These are phyloP conservation scores for Fusarium luffae DNA, from an alignment of 2,329 filamentous ascomycete genomes.

Conservation along the genomic window DNA sequence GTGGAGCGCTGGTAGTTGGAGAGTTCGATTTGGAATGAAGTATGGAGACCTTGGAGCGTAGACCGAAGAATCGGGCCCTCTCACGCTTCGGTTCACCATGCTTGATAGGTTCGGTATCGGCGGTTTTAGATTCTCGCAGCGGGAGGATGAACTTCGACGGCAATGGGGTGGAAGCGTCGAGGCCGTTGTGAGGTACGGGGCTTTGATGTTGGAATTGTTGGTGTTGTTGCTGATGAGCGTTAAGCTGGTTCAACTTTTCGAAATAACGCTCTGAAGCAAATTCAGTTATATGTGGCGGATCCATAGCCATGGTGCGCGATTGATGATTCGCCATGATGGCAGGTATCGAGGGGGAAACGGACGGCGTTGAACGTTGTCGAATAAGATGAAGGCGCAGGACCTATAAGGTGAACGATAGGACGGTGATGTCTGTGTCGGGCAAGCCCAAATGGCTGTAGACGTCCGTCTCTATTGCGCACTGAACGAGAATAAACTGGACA, in stretches of 20 bases:
- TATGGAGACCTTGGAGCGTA: constrained; percentile 55
- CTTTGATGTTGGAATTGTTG: constrained; percentile 54
- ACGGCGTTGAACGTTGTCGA: constrained; percentile 17
- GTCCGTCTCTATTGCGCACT: constrained; percentile 52
- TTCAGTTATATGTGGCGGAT: constrained; percentile 71
- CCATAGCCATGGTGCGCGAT: constrained; percentile 59
- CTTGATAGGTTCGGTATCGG: constrained; percentile 48
- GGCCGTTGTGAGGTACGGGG: constrained; percentile 28
- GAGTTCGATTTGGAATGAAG: constrained; percentile 50
- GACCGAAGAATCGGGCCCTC: constrained; percentile 56
- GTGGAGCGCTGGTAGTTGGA: constrained; percentile 17
- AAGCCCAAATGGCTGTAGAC: constrained; percentile 45
- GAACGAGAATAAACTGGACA: constrained; percentile 46
- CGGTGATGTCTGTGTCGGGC: constrained; percentile 42
- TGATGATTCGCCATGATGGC: constrained; percentile 50
- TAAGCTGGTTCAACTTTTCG: constrained; percentile 68
- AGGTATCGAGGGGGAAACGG: constrained; percentile 36
- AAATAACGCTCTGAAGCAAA: constrained; percentile 75
- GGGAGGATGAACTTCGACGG: constrained; percentile 62
- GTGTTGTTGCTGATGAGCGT: constrained; percentile 57
- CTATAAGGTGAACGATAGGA: constrained; percentile 21
- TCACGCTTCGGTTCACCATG: constrained; percentile 53
- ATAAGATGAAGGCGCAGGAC: constrained; percentile 4
- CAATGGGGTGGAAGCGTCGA: constrained; percentile 43
- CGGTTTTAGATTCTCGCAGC: constrained; percentile 54